phyloP scores from a whole-genome alignment of 306 rosid species.

The Luffa acutangula region DNA sequence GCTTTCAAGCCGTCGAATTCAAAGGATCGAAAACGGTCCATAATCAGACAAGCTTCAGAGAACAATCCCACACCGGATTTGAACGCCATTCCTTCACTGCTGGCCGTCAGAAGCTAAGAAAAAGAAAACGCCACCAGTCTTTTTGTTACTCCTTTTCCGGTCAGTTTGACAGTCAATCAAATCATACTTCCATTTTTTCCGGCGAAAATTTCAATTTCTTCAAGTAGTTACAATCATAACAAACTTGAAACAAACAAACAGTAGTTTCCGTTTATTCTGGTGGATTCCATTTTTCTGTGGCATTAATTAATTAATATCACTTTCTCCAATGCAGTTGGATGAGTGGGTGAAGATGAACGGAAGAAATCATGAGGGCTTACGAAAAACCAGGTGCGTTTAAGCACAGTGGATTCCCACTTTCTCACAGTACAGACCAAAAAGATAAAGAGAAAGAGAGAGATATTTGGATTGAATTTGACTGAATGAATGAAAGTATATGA shows the following conservation, averaged over 20 bases:
- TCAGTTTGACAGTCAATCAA: neutral
- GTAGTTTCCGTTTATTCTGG: neutral
- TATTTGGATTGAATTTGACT: neutral
- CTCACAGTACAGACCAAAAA: neutral
- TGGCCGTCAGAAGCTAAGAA: constrained; percentile 1
- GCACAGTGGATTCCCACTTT: neutral
- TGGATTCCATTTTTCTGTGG: neutral
- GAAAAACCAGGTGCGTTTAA: neutral
- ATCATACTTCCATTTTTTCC: neutral
- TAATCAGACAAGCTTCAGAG: constrained; percentile 14
- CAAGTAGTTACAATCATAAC: neutral
- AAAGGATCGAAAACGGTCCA: constrained; percentile 32
- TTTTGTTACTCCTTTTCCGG: neutral
- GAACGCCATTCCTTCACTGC: constrained; percentile 9
- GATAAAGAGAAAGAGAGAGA: neutral
- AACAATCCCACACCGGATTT: constrained; percentile 2
- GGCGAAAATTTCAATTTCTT: neutral
- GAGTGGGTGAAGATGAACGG: neutral
- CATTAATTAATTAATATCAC: neutral
- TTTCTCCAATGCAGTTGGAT: neutral
- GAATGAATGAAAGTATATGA: neutral
- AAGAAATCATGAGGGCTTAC: neutral
- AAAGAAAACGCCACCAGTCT: neutral
- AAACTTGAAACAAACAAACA: neutral
- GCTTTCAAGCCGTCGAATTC: constrained; percentile 47